phyloP scores from a whole-genome alignment of 2,329 filamentous ascomycete species.

The Alternaria arborescens region DNA sequence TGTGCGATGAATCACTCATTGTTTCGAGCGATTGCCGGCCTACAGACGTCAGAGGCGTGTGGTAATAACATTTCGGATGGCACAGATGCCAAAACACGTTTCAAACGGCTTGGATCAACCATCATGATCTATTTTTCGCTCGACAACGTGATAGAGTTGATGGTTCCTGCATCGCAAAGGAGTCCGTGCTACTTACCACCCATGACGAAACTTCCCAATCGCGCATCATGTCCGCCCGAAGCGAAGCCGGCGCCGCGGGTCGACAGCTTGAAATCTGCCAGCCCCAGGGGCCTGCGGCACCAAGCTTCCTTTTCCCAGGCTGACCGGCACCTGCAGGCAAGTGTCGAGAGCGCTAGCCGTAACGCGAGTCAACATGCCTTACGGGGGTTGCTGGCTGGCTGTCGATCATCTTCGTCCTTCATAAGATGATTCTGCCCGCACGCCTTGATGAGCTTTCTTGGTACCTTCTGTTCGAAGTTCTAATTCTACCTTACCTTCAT shows the following conservation, averaged over 20 bases:
- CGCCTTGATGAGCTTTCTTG: constrained; percentile 15
- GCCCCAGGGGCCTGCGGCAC: constrained; percentile 17
- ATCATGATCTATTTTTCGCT: constrained; percentile 1
- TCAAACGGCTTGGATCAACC: constrained; percentile 3
- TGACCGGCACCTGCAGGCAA: constrained; percentile 22
- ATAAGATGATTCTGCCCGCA: constrained; percentile 27
- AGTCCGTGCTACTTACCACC: constrained; percentile 15
- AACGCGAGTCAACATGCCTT: constrained; percentile 26
- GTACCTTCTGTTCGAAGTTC: constrained; percentile 24
- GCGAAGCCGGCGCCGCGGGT: constrained; percentile 29
- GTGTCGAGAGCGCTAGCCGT: constrained; percentile 18
- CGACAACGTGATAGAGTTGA: constrained; percentile 4
- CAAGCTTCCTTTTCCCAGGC: constrained; percentile 23
- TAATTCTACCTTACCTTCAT: constrained; percentile 25
- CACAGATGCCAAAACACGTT: constrained; percentile 7
- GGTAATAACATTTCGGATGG: not conserved
- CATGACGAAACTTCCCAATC: constrained; percentile 19
- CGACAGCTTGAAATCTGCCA: constrained; percentile 20
- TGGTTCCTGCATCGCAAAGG: constrained; percentile 26
- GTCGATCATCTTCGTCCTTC: constrained; percentile 30
- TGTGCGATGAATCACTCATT: constrained; percentile 23
- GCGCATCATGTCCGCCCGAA: constrained; percentile 14
- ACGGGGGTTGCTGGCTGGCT: constrained; percentile 20
- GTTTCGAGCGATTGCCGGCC: constrained; percentile 21
- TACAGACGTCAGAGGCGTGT: constrained; percentile 3